phyloP scores from a whole-genome alignment of 106 monocot genomes.

The Dendrobium officinale region DNA sequence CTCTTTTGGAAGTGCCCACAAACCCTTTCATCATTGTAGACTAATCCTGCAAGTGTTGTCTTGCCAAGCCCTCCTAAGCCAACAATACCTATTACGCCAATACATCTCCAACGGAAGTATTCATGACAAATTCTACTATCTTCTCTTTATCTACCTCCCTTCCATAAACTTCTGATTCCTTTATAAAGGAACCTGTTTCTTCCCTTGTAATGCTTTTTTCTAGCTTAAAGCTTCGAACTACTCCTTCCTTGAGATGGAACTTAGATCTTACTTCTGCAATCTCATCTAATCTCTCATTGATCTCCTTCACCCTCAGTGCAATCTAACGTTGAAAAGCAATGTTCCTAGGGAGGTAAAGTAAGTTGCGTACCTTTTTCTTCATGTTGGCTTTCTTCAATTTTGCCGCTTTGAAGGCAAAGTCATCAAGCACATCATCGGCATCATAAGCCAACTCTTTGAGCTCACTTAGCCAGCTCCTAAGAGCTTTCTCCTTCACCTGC shows the following conservation, averaged over 20 bases:
- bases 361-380: not conserved
- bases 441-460: slow-evolving; percentile 31
- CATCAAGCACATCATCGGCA: slow-evolving; percentile 29
- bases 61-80: slow-evolving; percentile 47
- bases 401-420: not conserved
- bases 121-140: slow-evolving; percentile 7
- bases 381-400: not conserved
- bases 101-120: not conserved
- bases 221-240: not conserved
- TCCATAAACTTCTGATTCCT: slow-evolving; percentile 28
- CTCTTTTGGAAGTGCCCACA: slow-evolving; percentile 18
- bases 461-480: slow-evolving; percentile 26
- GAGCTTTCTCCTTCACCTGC: slow-evolving; percentile 11
- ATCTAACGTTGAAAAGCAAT: slow-evolving; percentile 9
- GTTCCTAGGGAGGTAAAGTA: not conserved
- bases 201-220: not conserved
- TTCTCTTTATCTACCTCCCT: slow-evolving; percentile 13
- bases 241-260: slow-evolving; percentile 13
- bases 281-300: slow-evolving; percentile 25
- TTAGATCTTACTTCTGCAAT: slow-evolving; percentile 27
- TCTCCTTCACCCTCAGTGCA: slow-evolving; percentile 9
- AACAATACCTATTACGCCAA: slow-evolving; percentile 27
- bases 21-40: slow-evolving; percentile 28
- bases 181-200: slow-evolving; percentile 22
- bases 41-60: slow-evolving; percentile 35